These are phyloP conservation scores for Arthroderma sp. DNA, from an alignment of 2,329 filamentous ascomycete genomes.

Conservation along the genomic window DNA sequence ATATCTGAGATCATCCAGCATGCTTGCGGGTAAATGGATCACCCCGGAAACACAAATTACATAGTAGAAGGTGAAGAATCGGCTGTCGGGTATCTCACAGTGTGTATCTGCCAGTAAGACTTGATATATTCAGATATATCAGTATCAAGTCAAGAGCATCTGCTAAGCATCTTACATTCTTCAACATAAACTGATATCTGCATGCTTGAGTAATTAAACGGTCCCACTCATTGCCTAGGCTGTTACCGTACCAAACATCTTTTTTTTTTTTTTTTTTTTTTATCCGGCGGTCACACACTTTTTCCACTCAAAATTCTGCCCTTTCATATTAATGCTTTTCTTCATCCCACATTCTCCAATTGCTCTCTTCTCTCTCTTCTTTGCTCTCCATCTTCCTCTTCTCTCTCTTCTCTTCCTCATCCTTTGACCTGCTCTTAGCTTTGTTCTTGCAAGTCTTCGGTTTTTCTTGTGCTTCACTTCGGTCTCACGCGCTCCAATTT, in stretches of 20 bases:
- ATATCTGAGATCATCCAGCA: too few species aligned
- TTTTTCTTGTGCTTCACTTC: conserved; percentile 3
- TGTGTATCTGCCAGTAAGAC: too few species aligned
- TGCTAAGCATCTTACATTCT: too few species aligned
- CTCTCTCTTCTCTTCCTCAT: conserved; percentile 5
- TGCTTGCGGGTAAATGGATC: too few species aligned
- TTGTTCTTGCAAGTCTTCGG: conserved; percentile 3
- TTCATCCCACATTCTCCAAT: background rate
- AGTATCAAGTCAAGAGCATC: too few species aligned
- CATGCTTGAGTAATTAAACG: too few species aligned
- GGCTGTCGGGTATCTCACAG: too few species aligned
- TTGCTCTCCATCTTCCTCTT: conserved; percentile 4
- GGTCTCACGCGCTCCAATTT: background rate
- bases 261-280: background rate
- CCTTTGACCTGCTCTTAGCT: conserved; percentile 1
- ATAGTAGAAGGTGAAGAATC: too few species aligned
- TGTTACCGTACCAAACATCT: background rate
- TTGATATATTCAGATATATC: too few species aligned
- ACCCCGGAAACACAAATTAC: too few species aligned
- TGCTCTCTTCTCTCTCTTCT: background rate
- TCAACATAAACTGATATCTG: too few species aligned
- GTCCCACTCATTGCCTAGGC: background rate
- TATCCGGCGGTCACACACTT: background rate
- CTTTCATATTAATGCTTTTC: background rate
- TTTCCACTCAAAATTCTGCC: conserved; percentile 10